Conservation (phyloP, 2,329 filamentous ascomycete species). For the Zasmidium cellare region DNA sequence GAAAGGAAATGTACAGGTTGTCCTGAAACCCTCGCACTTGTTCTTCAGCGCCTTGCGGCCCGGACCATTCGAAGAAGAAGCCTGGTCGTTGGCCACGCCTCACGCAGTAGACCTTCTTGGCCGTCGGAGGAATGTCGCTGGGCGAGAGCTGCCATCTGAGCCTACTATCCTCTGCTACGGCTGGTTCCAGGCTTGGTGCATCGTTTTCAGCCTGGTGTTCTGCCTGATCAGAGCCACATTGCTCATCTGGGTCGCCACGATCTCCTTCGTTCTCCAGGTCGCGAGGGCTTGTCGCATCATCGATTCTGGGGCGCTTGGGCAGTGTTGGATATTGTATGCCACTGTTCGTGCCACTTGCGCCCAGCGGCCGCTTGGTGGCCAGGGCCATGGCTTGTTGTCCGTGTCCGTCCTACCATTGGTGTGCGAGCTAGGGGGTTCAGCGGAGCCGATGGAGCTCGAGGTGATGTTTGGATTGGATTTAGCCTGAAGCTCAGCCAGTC, state of each 20-base stretch:
- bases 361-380: not conserved
- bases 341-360: not conserved
- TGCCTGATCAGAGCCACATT: not conserved
- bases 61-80: conserved; percentile 16
- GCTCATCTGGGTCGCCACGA: no score
- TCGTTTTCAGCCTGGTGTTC: not conserved
- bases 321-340: not conserved
- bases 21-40: conserved; percentile 9
- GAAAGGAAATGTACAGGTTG: conserved; percentile 9
- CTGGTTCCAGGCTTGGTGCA: not conserved
- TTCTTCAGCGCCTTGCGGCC: conserved; percentile 5
- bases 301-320: not conserved
- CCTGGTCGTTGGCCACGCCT: conserved; percentile 10
- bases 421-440: not conserved
- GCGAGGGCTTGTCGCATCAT: no score
- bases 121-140: not conserved
- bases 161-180: not conserved
- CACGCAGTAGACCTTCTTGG: conserved; percentile 15
- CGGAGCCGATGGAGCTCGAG: not conserved
- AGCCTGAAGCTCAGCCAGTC: not conserved
- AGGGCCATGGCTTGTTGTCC: not conserved
- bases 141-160: conserved; percentile 5
- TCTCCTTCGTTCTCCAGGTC: not conserved
- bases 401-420: not conserved
- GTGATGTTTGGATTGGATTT: not conserved